Percentiles rank a stretch among this genome's conserved stretches.
Evolutionary conservation across 1,284 basidiomycete species (phyloP).

Genomic region (Schizophyllum amplum): DNA sequence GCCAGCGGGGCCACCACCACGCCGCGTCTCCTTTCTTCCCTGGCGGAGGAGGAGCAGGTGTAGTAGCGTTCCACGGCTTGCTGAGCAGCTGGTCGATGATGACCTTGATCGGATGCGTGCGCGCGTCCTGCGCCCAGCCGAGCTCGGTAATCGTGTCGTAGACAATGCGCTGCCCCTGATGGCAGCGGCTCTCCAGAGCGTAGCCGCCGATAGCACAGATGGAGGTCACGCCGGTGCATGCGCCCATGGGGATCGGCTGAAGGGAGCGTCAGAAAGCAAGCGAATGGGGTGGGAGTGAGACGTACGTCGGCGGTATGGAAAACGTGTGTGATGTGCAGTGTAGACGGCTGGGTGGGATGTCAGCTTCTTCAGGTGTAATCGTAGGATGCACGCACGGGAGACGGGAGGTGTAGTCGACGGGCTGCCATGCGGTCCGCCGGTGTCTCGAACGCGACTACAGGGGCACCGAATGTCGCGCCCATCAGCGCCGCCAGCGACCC

Average conservation of each 20-base stretch:
- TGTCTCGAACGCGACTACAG: conserved; percentile 78
- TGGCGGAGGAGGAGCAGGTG: no score
- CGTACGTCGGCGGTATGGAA: conserved; percentile 62
- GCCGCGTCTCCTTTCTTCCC: no score
- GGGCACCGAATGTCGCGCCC: conserved; percentile 77
- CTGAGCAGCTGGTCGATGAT: conserved; percentile 60
- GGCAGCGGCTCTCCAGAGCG: conserved; percentile 64
- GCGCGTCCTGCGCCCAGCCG: conserved; percentile 69
- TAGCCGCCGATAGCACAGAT: conserved; percentile 53
- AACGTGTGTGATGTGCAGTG: conserved; percentile 57
- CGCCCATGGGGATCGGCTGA: conserved; percentile 56
- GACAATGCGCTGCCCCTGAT: conserved; percentile 75
- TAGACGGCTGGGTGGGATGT: conserved; percentile 34
- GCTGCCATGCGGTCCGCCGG: conserved; percentile 75
- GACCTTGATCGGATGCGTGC: conserved; percentile 61
- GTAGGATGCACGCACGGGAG: conserved; percentile 33
- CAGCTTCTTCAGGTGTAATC: neutral
- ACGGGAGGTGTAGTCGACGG: conserved; percentile 68
- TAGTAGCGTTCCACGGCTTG: conserved; percentile 38
- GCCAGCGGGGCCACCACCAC: neutral
- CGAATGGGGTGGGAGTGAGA: conserved; percentile 1
- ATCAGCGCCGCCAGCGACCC: conserved; percentile 75
- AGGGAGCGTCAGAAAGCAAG: neutral
- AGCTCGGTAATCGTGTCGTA: conserved; percentile 85
- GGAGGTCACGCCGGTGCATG: conserved; percentile 52